Percentiles rank a stretch among this genome's conserved stretches.
Conservation (phyloP, 441 rosid genomes). For the Adansonia rubrostipa region DNA sequence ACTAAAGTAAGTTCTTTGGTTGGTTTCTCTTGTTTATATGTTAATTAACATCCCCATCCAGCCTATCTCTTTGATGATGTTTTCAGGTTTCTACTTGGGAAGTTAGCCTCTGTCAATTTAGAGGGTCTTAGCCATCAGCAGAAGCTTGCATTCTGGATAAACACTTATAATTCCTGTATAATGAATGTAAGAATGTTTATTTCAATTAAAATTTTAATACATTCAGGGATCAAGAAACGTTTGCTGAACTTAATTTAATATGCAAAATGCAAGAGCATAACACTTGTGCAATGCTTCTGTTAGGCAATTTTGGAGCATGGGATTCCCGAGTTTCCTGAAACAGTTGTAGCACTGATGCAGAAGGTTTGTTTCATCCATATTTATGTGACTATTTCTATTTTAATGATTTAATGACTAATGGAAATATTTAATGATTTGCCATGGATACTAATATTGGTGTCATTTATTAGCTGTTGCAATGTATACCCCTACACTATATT, state of each 20-base stretch:
- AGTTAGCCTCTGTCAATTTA: constrained; percentile 69
- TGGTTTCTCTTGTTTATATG: not conserved
- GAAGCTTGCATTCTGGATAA: constrained; percentile 96
- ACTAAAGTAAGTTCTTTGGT: constrained; percentile 60
- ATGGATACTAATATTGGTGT: not conserved
- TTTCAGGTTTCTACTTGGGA: constrained; percentile 65
- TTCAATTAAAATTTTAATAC: not conserved
- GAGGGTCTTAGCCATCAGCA: constrained; percentile 83
- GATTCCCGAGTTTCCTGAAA: constrained; percentile 67
- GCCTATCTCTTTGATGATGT: constrained; percentile 18
- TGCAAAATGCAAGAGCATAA: constrained; percentile 14
- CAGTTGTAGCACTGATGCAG: constrained; percentile 79
- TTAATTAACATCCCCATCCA: constrained; percentile 2
- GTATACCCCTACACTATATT: not conserved
- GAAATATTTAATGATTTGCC: not conserved
- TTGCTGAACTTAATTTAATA: not conserved
- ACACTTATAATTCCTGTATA: constrained; percentile 78
- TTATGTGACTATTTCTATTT: not conserved
- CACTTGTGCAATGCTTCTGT: constrained; percentile 25
- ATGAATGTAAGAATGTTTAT: constrained; percentile 65
- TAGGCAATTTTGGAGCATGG: constrained; percentile 82
- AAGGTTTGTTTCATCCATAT: constrained; percentile 50
- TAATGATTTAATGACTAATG: not conserved
- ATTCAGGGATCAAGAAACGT: not conserved
- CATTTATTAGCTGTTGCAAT: not conserved